phyloP scores from a whole-genome alignment of 768 basidiomycete genomes.

The Suillus luteus region DNA sequence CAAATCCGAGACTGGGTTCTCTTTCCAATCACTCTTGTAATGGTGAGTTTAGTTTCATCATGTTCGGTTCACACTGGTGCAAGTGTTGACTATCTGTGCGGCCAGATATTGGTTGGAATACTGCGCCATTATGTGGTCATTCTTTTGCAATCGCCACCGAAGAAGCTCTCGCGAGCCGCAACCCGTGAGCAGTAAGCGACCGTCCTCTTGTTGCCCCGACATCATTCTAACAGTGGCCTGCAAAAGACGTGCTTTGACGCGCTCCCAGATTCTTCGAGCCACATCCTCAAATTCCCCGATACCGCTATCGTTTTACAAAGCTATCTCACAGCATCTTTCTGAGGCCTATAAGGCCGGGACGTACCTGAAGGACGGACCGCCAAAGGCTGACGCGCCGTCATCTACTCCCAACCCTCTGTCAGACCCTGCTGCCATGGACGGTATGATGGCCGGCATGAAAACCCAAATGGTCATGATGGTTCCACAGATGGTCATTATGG shows the following conservation, averaged over 20 bases:
- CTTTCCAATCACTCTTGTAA: slow-evolving; percentile 95
- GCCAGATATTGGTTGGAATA: slow-evolving; percentile 88
- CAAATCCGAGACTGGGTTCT: slow-evolving; percentile 94
- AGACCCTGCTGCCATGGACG: slow-evolving; percentile 93
- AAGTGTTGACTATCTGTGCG: slow-evolving; percentile 7
- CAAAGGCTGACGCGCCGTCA: slow-evolving; percentile 59
- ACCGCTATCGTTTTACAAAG: slow-evolving; percentile 68
- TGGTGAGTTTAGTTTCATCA: slow-evolving; percentile 56
- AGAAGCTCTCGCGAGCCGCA: slow-evolving; percentile 73
- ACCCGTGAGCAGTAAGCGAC: slow-evolving; percentile 89
- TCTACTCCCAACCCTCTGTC: slow-evolving; percentile 79
- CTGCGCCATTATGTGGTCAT: slow-evolving; percentile 90
- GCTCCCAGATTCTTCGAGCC: slow-evolving; percentile 81
- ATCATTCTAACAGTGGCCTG: not conserved
- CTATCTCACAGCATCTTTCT: slow-evolving; percentile 74
- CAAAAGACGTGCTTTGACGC: slow-evolving; percentile 70
- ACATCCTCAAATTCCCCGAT: slow-evolving; percentile 82
- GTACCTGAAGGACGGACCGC: slow-evolving; percentile 85
- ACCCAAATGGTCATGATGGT: slow-evolving; percentile 99
- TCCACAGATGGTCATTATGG: slow-evolving; percentile 98
- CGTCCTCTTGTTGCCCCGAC: slow-evolving; percentile 9
- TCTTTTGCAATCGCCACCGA: slow-evolving; percentile 81
- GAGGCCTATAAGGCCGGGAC: slow-evolving; percentile 72
- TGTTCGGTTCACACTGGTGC: slow-evolving; percentile 8
- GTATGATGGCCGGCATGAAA: slow-evolving; percentile 99